phyloP scores from a whole-genome alignment of 306 rosid genomes.

The Cucurbita moschata region DNA sequence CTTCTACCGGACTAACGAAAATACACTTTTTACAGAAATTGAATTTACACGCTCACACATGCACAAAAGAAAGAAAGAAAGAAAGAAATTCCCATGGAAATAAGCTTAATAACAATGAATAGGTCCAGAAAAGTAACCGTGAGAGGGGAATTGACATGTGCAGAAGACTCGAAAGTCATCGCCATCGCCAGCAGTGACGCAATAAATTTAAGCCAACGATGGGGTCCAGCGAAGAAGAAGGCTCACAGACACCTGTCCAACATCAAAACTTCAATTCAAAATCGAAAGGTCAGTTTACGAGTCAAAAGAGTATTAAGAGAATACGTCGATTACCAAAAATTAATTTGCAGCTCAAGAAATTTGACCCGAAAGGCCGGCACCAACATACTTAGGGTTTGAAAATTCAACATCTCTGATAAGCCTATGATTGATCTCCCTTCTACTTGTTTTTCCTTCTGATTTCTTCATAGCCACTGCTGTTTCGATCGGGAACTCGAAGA shows the following conservation, averaged over 20 bases:
- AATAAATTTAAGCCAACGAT: not conserved
- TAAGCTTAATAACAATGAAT: not conserved
- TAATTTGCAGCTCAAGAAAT: not conserved
- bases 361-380: not conserved
- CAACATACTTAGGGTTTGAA: not conserved
- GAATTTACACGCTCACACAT: not conserved
- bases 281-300: not conserved
- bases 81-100: not conserved
- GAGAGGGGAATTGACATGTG: not conserved
- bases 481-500: not conserved
- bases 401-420: not conserved
- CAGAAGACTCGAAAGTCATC: not conserved
- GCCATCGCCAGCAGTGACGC: not conserved
- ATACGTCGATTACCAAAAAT: not conserved
- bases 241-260: not conserved
- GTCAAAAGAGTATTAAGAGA: not conserved
- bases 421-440: not conserved
- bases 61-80: not conserved
- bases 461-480: not conserved
- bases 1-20: not conserved
- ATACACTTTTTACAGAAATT: not conserved
- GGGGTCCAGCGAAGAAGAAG: constrained; percentile 3
- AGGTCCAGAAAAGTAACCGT: not conserved
- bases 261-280: not conserved
- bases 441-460: not conserved